Conservation (phyloP, 768 basidiomycete genomes). For the Tricholoma terreum region DNA sequence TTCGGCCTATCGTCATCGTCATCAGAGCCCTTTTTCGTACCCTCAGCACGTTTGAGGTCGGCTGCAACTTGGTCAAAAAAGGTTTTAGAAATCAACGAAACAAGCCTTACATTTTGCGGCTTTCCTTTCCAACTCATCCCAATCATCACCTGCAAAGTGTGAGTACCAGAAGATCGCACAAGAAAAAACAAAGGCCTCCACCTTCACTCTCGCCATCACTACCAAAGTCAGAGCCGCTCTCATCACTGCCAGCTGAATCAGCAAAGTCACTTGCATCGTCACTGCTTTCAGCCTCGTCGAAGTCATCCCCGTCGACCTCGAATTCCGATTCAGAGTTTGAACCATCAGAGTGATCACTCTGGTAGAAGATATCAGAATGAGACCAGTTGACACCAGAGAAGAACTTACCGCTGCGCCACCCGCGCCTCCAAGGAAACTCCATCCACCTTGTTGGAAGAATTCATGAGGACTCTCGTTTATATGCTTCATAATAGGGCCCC, state of each 20-base stretch:
- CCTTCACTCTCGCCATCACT: slow-evolving; percentile 59
- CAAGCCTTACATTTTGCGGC: slow-evolving; percentile 76
- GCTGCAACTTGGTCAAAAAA: slow-evolving; percentile 33
- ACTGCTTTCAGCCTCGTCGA: slow-evolving; percentile 52
- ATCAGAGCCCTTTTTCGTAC: slow-evolving; percentile 42
- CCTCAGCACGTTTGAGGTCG: slow-evolving; percentile 48
- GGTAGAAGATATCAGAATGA: slow-evolving; percentile 1
- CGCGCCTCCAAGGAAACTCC: slow-evolving; percentile 82
- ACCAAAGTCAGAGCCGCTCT: slow-evolving; percentile 64
- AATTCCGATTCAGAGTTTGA: slow-evolving; percentile 54
- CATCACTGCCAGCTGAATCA: slow-evolving; percentile 60
- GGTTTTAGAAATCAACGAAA: not conserved
- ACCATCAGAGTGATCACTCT: slow-evolving; percentile 42
- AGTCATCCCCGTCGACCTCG: slow-evolving; percentile 54
- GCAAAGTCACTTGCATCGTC: slow-evolving; percentile 67
- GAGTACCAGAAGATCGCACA: slow-evolving; percentile 6
- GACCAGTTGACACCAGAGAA: not conserved
- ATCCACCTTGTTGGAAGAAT: slow-evolving; percentile 96
- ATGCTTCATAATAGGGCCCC: slow-evolving; percentile 98
- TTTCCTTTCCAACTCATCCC: slow-evolving; percentile 93
- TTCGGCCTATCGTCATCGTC: slow-evolving; percentile 49
- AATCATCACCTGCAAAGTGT: slow-evolving; percentile 69
- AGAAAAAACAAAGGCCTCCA: slow-evolving; percentile 38
- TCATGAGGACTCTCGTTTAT: slow-evolving; percentile 94
- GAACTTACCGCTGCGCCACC: slow-evolving; percentile 65